Conservation (phyloP, 176 grass and related monocot species). For the Oryza meridionalis region DNA sequence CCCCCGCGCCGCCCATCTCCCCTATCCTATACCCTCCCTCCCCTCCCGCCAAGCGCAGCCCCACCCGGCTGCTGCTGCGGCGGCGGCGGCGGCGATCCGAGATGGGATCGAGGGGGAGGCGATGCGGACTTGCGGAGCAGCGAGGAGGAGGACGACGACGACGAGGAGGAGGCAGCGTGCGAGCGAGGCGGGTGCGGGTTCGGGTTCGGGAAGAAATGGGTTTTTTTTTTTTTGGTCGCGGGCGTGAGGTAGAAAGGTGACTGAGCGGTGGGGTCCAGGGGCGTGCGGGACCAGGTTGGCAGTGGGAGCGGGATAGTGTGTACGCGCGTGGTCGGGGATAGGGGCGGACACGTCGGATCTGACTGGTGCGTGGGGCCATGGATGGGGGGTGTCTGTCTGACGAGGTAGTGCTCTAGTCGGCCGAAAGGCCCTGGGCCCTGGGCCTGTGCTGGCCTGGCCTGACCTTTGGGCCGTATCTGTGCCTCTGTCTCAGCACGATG, state of each 20-base stretch:
- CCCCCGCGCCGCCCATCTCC: slow-evolving; percentile 30
- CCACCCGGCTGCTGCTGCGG: no score
- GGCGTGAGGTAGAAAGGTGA: not conserved
- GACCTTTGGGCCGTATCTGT: no score
- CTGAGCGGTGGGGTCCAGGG: not conserved
- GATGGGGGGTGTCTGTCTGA: not conserved
- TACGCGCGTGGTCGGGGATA: not conserved
- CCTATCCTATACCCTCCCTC: not conserved
- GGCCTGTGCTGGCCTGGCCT: no score
- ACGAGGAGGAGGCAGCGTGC: slow-evolving; percentile 10
- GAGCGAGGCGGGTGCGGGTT: slow-evolving; percentile 16
- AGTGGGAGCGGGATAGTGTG: no score
- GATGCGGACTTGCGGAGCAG: not conserved
- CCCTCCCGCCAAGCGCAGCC: no score
- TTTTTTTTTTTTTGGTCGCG: not conserved
- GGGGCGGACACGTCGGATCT: not conserved
- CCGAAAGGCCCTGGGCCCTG: no score
- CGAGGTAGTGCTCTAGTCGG: no score
- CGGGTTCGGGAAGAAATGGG: not conserved
- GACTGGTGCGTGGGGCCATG: not conserved
- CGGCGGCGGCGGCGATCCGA: no score
- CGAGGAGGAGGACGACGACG: not conserved
- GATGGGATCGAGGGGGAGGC: no score
- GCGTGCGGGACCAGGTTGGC: not conserved
- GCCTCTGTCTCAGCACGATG: no score